Conservation (phyloP, 177 flowering plant species). For the Vitis hybrid region DNA sequence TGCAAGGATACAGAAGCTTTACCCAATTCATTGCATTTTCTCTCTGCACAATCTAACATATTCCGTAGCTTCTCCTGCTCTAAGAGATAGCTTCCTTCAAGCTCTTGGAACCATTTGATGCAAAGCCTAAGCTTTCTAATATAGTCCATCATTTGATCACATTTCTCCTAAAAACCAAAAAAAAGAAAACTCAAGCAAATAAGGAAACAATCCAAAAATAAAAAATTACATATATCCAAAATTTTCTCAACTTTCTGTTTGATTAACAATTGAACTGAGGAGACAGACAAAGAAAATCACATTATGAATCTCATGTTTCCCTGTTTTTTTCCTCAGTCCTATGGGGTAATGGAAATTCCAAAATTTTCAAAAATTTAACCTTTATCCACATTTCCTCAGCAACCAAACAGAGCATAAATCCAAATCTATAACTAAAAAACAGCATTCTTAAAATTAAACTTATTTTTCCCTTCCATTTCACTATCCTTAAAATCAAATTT, state of each 20-base stretch:
- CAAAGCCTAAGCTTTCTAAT: slow-evolving; percentile 53
- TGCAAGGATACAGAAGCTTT: slow-evolving; percentile 11
- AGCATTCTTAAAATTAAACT: too few species aligned
- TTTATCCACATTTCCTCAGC: too few species aligned
- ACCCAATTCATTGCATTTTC: slow-evolving; percentile 44
- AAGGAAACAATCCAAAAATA: neutral
- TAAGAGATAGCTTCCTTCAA: slow-evolving; percentile 37
- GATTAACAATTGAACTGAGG: neutral
- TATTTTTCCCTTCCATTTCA: too few species aligned
- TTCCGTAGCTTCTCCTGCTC: slow-evolving; percentile 44
- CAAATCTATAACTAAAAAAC: too few species aligned
- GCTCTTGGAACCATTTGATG: slow-evolving; percentile 61
- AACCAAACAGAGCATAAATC: too few species aligned
- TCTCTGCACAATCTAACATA: slow-evolving; percentile 33
- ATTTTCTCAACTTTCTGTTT: neutral
- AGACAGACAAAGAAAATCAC: too few species aligned
- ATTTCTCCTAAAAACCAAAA: slow-evolving; percentile 41
- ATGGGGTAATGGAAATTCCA: too few species aligned
- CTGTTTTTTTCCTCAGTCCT: too few species aligned
- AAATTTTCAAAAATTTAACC: too few species aligned
- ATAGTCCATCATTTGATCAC: slow-evolving; percentile 56
- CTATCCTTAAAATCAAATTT: too few species aligned
- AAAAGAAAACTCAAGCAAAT: neutral
- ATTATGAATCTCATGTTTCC: too few species aligned
- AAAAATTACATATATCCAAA: neutral